Percentiles rank a stretch among this genome's conserved stretches.
Evolutionary conservation across 495 filamentous ascomycete genomes (phyloP).

Genomic region (Penicillium flavigenum): DNA sequence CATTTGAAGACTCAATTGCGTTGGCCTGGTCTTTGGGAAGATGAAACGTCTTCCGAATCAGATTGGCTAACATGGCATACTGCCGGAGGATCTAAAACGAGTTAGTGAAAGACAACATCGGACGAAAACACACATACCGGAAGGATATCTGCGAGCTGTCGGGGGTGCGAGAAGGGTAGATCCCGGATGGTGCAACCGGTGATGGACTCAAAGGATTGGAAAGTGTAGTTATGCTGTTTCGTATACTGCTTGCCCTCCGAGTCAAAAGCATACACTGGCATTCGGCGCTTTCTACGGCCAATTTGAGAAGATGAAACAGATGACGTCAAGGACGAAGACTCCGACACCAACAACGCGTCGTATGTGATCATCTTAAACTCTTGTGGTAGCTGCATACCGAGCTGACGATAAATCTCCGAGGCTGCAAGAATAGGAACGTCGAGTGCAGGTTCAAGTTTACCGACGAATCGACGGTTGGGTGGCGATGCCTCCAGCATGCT

Average conservation of each 20-base stretch:
- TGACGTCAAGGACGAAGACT: constrained; percentile 27
- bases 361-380: constrained; percentile 61
- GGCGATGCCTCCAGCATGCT: constrained; percentile 47
- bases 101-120: constrained; percentile 10
- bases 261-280: constrained; percentile 36
- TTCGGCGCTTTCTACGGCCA: constrained; percentile 34
- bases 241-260: constrained; percentile 39
- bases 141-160: constrained; percentile 75
- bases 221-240: constrained; percentile 62
- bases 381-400: constrained; percentile 56
- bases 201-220: constrained; percentile 69
- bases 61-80: constrained; percentile 64
- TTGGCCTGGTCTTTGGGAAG: constrained; percentile 19
- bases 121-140: constrained; percentile 45
- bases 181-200: constrained; percentile 66
- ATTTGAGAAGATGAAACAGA: constrained; percentile 27
- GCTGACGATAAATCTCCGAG: constrained; percentile 62
- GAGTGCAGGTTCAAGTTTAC: constrained; percentile 79
- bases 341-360: constrained; percentile 64
- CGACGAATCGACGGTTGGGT: constrained; percentile 78
- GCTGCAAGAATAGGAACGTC: constrained; percentile 68
- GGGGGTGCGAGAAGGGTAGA: constrained; percentile 82
- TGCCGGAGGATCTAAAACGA: constrained; percentile 59
- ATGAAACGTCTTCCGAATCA: constrained; percentile 63
- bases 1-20: constrained; percentile 2